Base-by-base conservation (phyloP, 352 stramenopile genomes). In the Thraustotheca clavata region DNA sequence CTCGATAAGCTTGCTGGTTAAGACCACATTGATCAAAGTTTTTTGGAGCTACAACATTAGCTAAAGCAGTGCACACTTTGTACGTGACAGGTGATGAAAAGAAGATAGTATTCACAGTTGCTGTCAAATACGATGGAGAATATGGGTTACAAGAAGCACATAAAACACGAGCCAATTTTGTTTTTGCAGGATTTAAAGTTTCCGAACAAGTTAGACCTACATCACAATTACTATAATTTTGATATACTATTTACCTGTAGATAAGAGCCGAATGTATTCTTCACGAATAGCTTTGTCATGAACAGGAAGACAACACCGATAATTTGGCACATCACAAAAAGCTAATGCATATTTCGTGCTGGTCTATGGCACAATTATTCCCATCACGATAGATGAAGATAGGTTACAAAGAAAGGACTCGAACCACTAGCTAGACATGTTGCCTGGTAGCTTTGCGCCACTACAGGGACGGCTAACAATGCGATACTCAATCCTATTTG, bases 11-110 rank as follows among this genome's bases (percentile, higher is more conserved):
- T 34, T 27, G 54, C 18, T 62, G 54, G 24, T 27, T 62, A 6
- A 62, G 20, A 2, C 54, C 54, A 20, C 54, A 62, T 40, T 49
- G n/a, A 27, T 62, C 54, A 62, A 62, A 62, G 9, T 47, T 33
- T 26, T n/a, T n/a, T 22, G 54, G 54, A 11, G 54, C 54, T 36
- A 48, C 54, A 6, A 16, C 9, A 12, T 36, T 18, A 20, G 54
- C 54, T 5, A 62, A 29, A 4, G 24, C 26, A 22, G 31, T 27
- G 34, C 54, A 62, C 8, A 62, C 54, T 62, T 62, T 62, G 14
- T 50, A 49, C 33, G 54, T 62, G 14, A 20, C 7, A 0, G 32
- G 3, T 16, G 27, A 24, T 8, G 12, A 20, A 38, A 62, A 62
- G 54, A 62, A 62, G 6, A 26, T 20, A 7, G 54, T 8, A 27